phyloP scores from a whole-genome alignment of 495 filamentous ascomycete genomes.

The Trichoderma asperelloides region DNA sequence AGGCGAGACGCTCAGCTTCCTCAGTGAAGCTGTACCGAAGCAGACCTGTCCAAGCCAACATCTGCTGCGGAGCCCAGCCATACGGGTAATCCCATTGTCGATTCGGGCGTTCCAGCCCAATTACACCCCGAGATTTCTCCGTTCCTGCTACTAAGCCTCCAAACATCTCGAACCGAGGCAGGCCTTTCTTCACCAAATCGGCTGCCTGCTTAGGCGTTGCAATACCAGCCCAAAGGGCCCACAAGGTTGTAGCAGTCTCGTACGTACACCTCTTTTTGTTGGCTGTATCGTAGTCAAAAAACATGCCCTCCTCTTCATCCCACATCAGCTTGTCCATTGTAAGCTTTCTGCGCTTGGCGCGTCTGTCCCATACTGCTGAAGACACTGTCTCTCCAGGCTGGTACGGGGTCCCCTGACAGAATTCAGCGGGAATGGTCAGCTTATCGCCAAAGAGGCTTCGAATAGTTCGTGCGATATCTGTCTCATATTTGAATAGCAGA shows the following conservation, averaged over 20 bases:
- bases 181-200: constrained; percentile 59
- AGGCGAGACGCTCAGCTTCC: constrained; percentile 78
- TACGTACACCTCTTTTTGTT: constrained; percentile 69
- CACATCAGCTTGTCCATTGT: constrained; percentile 84
- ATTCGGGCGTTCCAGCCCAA: constrained; percentile 77
- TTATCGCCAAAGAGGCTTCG: constrained; percentile 71
- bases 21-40: constrained; percentile 83
- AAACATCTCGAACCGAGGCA: constrained; percentile 77
- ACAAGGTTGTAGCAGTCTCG: constrained; percentile 86
- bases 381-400: constrained; percentile 57
- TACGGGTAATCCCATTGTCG: constrained; percentile 98
- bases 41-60: constrained; percentile 90
- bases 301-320: constrained; percentile 87
- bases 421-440: constrained; percentile 69
- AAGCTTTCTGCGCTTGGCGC: constrained; percentile 67
- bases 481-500: constrained; percentile 90
- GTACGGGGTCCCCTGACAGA: constrained; percentile 48
- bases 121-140: constrained; percentile 68
- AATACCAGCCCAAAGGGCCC: constrained; percentile 91
- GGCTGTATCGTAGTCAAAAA: constrained; percentile 88
- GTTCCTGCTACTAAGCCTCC: constrained; percentile 89
- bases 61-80: constrained; percentile 98
- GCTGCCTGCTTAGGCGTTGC: constrained; percentile 71
- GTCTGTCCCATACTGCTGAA: constrained; percentile 80
- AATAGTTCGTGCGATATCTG: constrained; percentile 78